Evolutionary conservation across 129 eudicot genomes (phyloP), one percentile per base, ranked within the genome.

Genomic region (Heracleum sosnowskyi): DNA sequence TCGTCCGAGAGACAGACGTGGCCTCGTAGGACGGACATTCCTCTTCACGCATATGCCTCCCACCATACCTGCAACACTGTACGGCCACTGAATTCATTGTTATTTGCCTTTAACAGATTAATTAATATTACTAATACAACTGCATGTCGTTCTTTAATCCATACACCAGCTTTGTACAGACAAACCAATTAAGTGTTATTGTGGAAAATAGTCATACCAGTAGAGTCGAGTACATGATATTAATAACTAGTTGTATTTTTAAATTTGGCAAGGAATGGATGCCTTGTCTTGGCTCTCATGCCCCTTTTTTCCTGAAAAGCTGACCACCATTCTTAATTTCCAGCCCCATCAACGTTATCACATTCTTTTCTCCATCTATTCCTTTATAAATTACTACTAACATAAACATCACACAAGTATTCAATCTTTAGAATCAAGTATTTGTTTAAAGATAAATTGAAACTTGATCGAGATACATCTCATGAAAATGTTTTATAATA

Each of bases 41-140:
- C 45, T 12, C 44, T 2, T 37, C 16, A 17, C 79, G 77, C 86
- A 83, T 79, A 82, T 83, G 86, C 82, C 34, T 79, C 86, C 83
- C 86, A 83, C 83, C 82, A 79, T 78, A 69, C 39, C 71, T 64
- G 71, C 71, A 64, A 13, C 71, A 64, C 39, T 64, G 71, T 57
- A 57, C 66, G 66, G 66, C 33, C 66, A 57, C 66, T 57, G 66
- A 57, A 57, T 57, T 60, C 68, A 60, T n/a, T 26, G 68, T 60
- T 60, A 60, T 49, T 49, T 49, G 57, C n/a, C 57, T 49, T 5
- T 2, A 10, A 10, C 68, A 24, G n/a, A 18, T 49, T 18, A 18
- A 5, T 49, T 49, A 49, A 49, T 49, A 49, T 5, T 17, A 17
- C 22, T 45, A 15, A n/a, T n/a, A n/a, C 51, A 0, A 13, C 22